A percentile compares a stretch with the other conserved stretches of the same genome.
phyloP scores from a whole-genome alignment of 345 rosid species.

The Gossypium sturtianum region DNA sequence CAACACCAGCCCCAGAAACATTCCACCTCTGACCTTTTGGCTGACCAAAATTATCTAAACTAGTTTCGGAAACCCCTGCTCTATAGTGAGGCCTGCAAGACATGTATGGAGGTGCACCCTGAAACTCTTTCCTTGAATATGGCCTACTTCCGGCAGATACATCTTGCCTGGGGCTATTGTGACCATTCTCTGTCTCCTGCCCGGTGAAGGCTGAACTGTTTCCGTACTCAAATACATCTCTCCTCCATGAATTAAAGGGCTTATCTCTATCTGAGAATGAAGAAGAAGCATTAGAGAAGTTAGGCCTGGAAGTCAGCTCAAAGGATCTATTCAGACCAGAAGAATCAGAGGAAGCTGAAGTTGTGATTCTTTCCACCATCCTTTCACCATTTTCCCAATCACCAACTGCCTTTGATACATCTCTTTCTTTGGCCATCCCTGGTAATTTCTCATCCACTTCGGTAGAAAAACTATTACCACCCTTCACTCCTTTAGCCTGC shows the following conservation, averaged over 20 bases:
- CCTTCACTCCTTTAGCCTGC: constrained; percentile 49
- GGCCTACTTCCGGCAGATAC: constrained; percentile 38
- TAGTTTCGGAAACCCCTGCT: constrained; percentile 56
- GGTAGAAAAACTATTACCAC: constrained; percentile 39
- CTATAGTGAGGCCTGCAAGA: constrained; percentile 36
- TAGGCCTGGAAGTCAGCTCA: constrained; percentile 41
- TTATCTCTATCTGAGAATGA: constrained; percentile 51
- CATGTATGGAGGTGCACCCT: constrained; percentile 53
- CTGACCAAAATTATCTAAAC: constrained; percentile 43
- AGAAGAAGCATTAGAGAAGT: constrained; percentile 50
- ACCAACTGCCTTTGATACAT: constrained; percentile 34
- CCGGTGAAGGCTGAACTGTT: constrained; percentile 40
- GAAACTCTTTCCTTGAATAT: constrained; percentile 53
- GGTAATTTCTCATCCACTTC: constrained; percentile 44
- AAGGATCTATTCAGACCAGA: constrained; percentile 48
- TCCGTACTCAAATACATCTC: constrained; percentile 62
- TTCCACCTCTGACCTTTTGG: constrained; percentile 65
- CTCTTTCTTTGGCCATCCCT: constrained; percentile 43
- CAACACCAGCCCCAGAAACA: constrained; percentile 60
- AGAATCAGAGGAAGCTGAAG: constrained; percentile 65
- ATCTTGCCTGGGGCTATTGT: constrained; percentile 49
- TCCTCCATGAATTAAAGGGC: constrained; percentile 57
- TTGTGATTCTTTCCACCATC: constrained; percentile 87
- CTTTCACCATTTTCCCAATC: constrained; percentile 93
- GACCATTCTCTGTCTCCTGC: constrained; percentile 50